Conservation (phyloP, 169 alveolate species). For the Plasmodium berghei region DNA sequence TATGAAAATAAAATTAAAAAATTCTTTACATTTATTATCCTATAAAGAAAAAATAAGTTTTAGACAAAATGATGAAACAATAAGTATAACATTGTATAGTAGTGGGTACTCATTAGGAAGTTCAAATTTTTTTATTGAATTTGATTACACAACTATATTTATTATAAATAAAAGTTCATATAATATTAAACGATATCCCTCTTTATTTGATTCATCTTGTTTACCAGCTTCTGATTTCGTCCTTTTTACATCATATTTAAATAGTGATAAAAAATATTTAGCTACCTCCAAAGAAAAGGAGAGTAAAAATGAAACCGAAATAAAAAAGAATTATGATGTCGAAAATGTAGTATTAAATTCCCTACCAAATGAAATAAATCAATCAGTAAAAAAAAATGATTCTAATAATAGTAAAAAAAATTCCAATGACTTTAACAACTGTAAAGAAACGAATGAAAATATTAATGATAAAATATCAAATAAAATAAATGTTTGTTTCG, state of each 20-base stretch:
- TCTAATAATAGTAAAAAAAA: not conserved
- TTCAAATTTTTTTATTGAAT: constrained; percentile 30
- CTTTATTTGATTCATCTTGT: constrained; percentile 24
- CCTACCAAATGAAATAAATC: not conserved
- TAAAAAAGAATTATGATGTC: too few species aligned
- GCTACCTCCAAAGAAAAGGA: not conserved
- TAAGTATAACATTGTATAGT: constrained; percentile 31
- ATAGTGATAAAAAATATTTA: too few species aligned
- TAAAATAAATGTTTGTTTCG: constrained; percentile 33
- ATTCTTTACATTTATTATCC: constrained; percentile 64
- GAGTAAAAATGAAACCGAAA: not conserved
- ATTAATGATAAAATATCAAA: not conserved
- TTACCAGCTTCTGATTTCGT: constrained; percentile 42
- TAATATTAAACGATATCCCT: constrained; percentile 62
- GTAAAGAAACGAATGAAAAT: not conserved
- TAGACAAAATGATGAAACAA: constrained; percentile 30
- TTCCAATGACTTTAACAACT: not conserved
- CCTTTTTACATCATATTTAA: constrained; percentile 33
- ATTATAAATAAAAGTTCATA: constrained; percentile 54
- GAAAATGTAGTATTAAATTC: not conserved
- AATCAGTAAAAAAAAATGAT: not conserved
- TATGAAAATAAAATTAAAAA: constrained; percentile 25
- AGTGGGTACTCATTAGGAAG: constrained; percentile 74
- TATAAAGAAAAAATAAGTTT: constrained; percentile 63
- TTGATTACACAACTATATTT: constrained; percentile 29